A percentile compares a stretch with the other conserved stretches of the same genome.
Conservation (phyloP, 306 rosid genomes). For the Cyamopsis tetragonoloba region DNA sequence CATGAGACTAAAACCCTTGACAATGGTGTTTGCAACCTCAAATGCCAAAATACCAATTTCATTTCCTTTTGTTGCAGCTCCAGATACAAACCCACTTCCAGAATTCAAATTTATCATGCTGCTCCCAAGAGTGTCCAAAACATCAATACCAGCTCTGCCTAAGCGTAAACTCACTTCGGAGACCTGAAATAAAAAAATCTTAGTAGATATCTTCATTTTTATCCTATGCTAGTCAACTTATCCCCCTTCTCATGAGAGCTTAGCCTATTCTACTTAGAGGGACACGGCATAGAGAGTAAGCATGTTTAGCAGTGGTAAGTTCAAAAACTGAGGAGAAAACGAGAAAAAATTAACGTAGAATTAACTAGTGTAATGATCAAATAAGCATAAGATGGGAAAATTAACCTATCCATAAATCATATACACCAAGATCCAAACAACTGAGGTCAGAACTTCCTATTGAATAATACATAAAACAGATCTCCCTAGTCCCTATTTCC, state of each 20-base stretch:
- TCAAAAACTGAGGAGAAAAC: not conserved
- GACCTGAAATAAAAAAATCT: slow-evolving; percentile 51
- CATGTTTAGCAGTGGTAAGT: not conserved
- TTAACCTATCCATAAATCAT: not conserved
- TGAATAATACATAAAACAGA: not conserved
- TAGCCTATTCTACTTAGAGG: not conserved
- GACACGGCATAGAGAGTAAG: not conserved
- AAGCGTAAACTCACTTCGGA: slow-evolving; percentile 74
- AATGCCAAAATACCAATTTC: slow-evolving; percentile 71
- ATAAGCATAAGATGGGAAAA: not conserved
- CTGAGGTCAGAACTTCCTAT: not conserved
- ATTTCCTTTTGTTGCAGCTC: slow-evolving; percentile 57
- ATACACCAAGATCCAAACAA: not conserved
- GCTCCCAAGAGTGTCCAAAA: slow-evolving; percentile 90
- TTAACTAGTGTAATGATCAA: not conserved
- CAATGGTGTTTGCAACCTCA: slow-evolving; percentile 87
- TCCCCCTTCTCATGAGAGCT: slow-evolving; percentile 1
- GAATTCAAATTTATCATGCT: slow-evolving; percentile 76
- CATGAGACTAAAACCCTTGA: slow-evolving; percentile 72
- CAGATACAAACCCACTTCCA: slow-evolving; percentile 58
- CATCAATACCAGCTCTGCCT: slow-evolving; percentile 74
- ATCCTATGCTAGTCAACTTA: not conserved
- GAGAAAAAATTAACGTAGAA: not conserved
- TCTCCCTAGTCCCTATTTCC: not conserved
- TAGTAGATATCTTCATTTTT: slow-evolving; percentile 1